Evolutionary conservation across 2,329 filamentous ascomycete genomes (phyloP), one percentile per base, ranked within the genome.

Genomic region (Paecilomyces niveus): DNA sequence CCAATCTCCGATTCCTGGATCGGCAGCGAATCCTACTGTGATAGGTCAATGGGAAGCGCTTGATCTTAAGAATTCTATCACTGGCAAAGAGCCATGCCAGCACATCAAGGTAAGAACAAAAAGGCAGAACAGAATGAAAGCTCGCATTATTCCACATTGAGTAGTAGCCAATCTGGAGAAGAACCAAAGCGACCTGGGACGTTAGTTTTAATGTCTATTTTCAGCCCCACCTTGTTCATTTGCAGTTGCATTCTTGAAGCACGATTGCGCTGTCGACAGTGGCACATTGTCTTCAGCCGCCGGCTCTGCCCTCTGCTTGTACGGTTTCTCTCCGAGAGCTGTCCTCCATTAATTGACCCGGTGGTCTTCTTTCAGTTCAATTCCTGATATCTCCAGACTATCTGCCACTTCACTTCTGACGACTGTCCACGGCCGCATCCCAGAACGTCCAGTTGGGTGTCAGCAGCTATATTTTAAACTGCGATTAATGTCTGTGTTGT

Each of bases 51-150:
- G 76, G 73, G 74, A 80, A 78, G 80, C 80, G 78, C 77, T 77
- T 75, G 72, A 74, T 81, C 80, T 81, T 79, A 80, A 78, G 76
- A 77, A 83, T 81, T 80, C 80, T 85, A 86, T 83, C 86, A 92
- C 87, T 93, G 89, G 89, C 84, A 84, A 85, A 82, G 82, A 88
- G 82, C 81, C 80, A 87, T 87, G 90, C 90, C 91, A 95, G 83
- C 90, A 89, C 91, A 95, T 92, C 90, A 74, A 64, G 59, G 63
- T 60, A 66, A 58, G 61, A 64, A 62, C 59, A 60, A 54, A 58
- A 56, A 60, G 53, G 49, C 49, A 52, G 51, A 59, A 54, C 53
- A 53, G 58, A 54, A 56, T 45, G 54, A 31, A 54, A 57, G 33
- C 54, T 57, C 50, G 49, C 55, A 24, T 51, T 56, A n/a, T 31